These are phyloP conservation scores for Geranium incanum DNA, from an alignment of 441 rosid species.

Conservation along the genomic window DNA sequence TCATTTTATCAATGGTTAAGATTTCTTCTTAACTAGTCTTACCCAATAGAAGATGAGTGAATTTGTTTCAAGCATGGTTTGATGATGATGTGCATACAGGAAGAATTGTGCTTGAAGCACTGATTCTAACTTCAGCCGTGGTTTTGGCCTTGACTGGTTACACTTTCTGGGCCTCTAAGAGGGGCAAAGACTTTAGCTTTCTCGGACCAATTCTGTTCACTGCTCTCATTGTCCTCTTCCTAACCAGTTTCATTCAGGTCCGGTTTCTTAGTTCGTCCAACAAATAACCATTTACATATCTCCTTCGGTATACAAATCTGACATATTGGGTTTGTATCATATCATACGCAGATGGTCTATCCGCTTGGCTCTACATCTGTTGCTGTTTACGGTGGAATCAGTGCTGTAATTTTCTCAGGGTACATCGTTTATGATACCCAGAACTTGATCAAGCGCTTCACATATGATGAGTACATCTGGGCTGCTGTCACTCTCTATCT, in stretches of 20 bases:
- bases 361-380: slow-evolving; percentile 71
- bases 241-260: slow-evolving; percentile 84
- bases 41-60: neutral
- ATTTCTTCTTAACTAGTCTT: neutral
- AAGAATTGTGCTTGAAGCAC: slow-evolving; percentile 84
- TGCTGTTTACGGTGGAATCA: slow-evolving; percentile 63
- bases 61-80: neutral
- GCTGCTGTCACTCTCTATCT: slow-evolving; percentile 77
- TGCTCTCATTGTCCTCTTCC: slow-evolving; percentile 54
- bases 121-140: slow-evolving; percentile 72
- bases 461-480: slow-evolving; percentile 72
- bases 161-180: slow-evolving; percentile 94
- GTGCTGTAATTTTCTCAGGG: slow-evolving; percentile 77
- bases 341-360: slow-evolving; percentile 55
- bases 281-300: neutral
- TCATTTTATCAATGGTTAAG: slow-evolving; percentile 12
- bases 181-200: slow-evolving; percentile 82
- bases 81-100: slow-evolving; percentile 37
- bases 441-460: slow-evolving; percentile 79
- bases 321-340: slow-evolving; percentile 8
- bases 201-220: slow-evolving; percentile 86
- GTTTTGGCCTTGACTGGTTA: slow-evolving; percentile 75
- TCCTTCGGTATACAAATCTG: neutral
- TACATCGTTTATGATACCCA: slow-evolving; percentile 80
- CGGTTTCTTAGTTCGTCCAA: slow-evolving; percentile 6